Base-by-base conservation (phyloP, 768 basidiomycete genomes). In the Suillus subaureus region DNA sequence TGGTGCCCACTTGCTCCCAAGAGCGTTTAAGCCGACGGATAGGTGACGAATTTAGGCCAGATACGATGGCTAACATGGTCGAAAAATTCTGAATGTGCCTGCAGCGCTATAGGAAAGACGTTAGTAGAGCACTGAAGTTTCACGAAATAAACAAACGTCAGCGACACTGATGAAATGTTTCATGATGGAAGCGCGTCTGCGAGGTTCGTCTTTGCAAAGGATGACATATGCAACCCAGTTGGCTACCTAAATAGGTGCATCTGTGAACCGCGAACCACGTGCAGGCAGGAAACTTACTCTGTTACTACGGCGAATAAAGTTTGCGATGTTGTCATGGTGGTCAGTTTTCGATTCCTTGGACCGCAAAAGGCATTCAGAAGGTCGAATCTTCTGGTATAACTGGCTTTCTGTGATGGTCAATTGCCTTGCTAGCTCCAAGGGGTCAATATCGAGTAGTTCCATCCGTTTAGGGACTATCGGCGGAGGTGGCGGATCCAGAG, bases 121-220 rank as follows among this genome's bases (percentile, higher is more conserved):
- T 71, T 26, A 68, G 64, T 15, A 68, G 63, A 28, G 8, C 12
- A 31, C 52, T 51, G 18, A 47, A 23, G 16, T n/a, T 6, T 7
- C 16, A n/a, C 28, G n/a, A 16, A 7, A 42, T 23, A 16, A 3
- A 73, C 85, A 74, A 54, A 89, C 89, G 64, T 89, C 87, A 9
- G 90, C 89, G 49, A 89, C 72, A 57, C 79, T 78, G 65, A 92
- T 86, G 75, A 90, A 91, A 61, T 89, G 86, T 71, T 89, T 91
- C 68, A 92, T 83, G 58, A 88, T 67, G 1, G 75, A 73, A 3
- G 88, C 88, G 16, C 90, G 83, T 70, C 83, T 84, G 72, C 88
- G 85, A 37, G 85, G 80, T 57, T 88, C 87, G 37, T 85, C 84
- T 63, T 83, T 83, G 33, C 76, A 77, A n/a, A 89, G 79, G 37